Base-by-base conservation (phyloP, 495 filamentous ascomycete species). In the Rostrohypoxylon terebratum region DNA sequence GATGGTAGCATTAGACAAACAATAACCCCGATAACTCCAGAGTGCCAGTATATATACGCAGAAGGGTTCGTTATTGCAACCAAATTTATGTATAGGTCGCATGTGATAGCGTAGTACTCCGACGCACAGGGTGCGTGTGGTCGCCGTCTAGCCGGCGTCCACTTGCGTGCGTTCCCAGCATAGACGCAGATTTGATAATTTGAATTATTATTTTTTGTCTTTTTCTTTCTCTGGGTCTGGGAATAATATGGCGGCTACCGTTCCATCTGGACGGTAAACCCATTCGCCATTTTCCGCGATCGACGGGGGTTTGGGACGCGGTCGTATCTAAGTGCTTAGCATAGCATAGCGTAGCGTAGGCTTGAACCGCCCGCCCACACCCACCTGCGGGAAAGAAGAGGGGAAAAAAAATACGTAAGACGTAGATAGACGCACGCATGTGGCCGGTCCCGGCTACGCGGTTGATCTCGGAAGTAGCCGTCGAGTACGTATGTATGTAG, bases 41-140 rank as follows among this genome's bases (percentile, higher is more conserved):
- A 31, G 10, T 31, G 9, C 48, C 38, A 42, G 23, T 53, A 53
- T 53, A 53, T 53, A 53, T 53, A 31, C n/a, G 47, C 47, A 50
- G 25, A 23, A 13, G 8, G 47, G 47, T 25, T 53, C 48, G 48
- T 31, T 14, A 53, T 53, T 53, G 23, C 48, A 53, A 53, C 23
- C 48, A 28, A 53, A 28, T n/a, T 51, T 53, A 28, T 31, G 48
- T 53, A 31, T 31, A 25, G 13, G 14, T 53, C 23, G 48, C 48
- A 53, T 53, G 23, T 31, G 21, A 31, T 53, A 23, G 23, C 20
- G 47, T 25, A 21, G 21, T 3, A 23, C 47, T 50, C 21, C 47
- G 21, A 10, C 47, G 16, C 20, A 8, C 23, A 50, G 7, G 18
- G 28, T 28, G 28, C 28, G 28, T 28, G 28, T 28, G 28, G 28